These are phyloP conservation scores for Hemisphaericaspora lyxosophila DNA, from an alignment of 1,139 yeast species.

Conservation along the genomic window DNA sequence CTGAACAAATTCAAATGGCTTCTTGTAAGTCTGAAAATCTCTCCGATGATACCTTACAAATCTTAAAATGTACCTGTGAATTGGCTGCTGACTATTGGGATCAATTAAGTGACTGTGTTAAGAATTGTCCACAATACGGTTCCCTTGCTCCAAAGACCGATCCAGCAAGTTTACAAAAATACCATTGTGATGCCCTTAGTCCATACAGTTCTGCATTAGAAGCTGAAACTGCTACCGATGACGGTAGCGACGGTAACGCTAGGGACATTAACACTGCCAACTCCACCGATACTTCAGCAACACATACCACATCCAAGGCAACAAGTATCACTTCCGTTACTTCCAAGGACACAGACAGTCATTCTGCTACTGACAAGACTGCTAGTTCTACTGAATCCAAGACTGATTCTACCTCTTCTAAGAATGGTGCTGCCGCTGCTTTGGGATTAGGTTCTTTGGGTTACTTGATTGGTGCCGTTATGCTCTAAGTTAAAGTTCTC, in stretches of 20 bases:
- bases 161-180: conserved; percentile 3
- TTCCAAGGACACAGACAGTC: no score
- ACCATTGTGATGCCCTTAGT: conserved; percentile 4
- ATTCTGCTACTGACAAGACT: not conserved
- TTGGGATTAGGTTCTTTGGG: conserved; percentile 6
- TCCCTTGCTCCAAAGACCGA: conserved; percentile 5
- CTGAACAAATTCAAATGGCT: conserved; percentile 4
- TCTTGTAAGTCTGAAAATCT: conserved; percentile 5
- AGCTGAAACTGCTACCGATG: not conserved
- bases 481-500: conserved; percentile 3
- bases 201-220: conserved; percentile 2
- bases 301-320: not conserved
- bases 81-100: conserved; percentile 9
- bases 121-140: conserved; percentile 3
- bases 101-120: conserved; percentile 8
- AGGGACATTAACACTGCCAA: not conserved
- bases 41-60: conserved; percentile 1
- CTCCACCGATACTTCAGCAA: not conserved
- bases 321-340: not conserved
- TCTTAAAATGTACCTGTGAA: conserved; percentile 8
- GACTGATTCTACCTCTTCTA: conserved; percentile 2
- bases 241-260: not conserved
- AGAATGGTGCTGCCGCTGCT: conserved; percentile 5
- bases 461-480: conserved; percentile 4
- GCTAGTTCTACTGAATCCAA: not conserved